These are phyloP conservation scores for Passiflora organensis DNA, from an alignment of 345 rosid genomes.

Conservation along the genomic window DNA sequence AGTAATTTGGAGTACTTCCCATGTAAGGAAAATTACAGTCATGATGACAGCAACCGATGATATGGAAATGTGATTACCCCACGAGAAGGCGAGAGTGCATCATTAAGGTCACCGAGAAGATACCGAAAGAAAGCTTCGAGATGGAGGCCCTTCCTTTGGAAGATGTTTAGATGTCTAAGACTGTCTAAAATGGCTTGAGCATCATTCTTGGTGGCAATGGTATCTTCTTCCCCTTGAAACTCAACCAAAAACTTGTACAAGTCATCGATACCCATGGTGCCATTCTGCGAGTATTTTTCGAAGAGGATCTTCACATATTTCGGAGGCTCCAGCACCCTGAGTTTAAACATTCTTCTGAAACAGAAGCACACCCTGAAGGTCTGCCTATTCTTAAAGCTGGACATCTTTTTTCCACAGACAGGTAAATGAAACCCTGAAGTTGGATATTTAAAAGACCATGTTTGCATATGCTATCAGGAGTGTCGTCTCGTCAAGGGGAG, in stretches of 20 bases:
- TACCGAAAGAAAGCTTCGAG: slow-evolving; percentile 51
- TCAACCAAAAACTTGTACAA: slow-evolving; percentile 26
- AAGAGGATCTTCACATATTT: slow-evolving; percentile 30
- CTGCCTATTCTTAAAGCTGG: slow-evolving; percentile 11
- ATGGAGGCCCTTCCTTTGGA: slow-evolving; percentile 43
- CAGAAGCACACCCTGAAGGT: slow-evolving; percentile 45
- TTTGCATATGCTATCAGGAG: slow-evolving; percentile 2
- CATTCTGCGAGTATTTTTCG: slow-evolving; percentile 32
- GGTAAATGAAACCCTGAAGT: not conserved
- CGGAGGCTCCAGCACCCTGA: slow-evolving; percentile 38
- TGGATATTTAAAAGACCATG: not conserved
- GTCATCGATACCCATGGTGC: slow-evolving; percentile 34
- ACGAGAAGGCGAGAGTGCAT: slow-evolving; percentile 19
- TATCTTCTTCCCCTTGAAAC: slow-evolving; percentile 24
- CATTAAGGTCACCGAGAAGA: slow-evolving; percentile 46
- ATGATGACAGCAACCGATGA: not conserved
- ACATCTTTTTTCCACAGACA: not conserved
- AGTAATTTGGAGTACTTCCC: not conserved
- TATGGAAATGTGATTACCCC: slow-evolving; percentile 21
- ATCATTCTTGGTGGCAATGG: slow-evolving; percentile 38
- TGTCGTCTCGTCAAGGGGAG: slow-evolving; percentile 28
- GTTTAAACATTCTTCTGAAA: slow-evolving; percentile 45
- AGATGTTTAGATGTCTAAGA: slow-evolving; percentile 45
- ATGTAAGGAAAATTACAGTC: not conserved
- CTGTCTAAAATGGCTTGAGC: slow-evolving; percentile 47